Evolutionary conservation across 2,329 filamentous ascomycete genomes (phyloP), one percentile per base, ranked within the genome.

Genomic region (Thermothelomyces thermophilus): DNA sequence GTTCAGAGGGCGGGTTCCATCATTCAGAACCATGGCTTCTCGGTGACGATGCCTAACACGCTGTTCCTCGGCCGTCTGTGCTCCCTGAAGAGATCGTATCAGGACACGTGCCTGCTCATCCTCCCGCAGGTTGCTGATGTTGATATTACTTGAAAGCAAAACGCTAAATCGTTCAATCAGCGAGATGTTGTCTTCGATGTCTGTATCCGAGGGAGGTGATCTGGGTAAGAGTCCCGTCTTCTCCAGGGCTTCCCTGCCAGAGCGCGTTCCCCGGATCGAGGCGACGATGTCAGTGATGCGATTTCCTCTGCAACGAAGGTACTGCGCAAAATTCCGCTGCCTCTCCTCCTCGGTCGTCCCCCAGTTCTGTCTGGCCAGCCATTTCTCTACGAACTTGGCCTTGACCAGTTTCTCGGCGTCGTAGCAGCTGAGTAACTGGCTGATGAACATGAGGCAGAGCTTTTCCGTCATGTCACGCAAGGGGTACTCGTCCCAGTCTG

Each of bases 21-120:
- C 89, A 61, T 90, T 91, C 50, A 95, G 72, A 17, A 96, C 90
- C 79, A 96, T 90, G 4, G 89, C 90, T 70, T 95, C 89, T 57
- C 90, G 77, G 62, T 91, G 79, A 43, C 87, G 77, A 56, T 90
- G 77, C 52, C 89, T 74, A 53, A 90, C 73, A 46, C 84, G 79
- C 60, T 87, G 83, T 64, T 91, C 87, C 62, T 82, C 82, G 6
- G 68, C 72, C 52, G 73, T 81, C 63, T 80, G 77, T 37, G 20
- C 36, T 35, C 50, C 80, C 77, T 52, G 73, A 63, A 26, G 66
- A 60, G 47, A 71, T 61, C 41, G 68, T 51, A 66, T 63, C 46
- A 60, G 56, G 35, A 59, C 60, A 48, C 56, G 66, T 56, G 56
- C 63, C 56, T 55, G 59, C 28, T 62, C 55, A n/a, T 62, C 59